Evolutionary conservation across 192 early-diverging fungal species (phyloP).

Genomic region (Backusella sp.): DNA sequence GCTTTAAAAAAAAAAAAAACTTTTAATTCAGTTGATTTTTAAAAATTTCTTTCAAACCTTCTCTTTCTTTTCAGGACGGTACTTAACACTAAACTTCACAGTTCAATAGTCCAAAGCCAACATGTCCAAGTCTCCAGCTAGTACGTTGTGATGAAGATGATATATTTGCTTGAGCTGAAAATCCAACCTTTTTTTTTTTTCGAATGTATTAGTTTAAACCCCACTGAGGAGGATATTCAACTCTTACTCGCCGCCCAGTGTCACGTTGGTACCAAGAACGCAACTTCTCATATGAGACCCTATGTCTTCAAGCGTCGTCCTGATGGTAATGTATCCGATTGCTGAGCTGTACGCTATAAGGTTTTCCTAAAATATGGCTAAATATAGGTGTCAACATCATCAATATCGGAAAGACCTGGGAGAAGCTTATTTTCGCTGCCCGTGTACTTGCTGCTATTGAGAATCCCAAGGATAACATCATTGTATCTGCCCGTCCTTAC

Average conservation of each 20-base stretch:
- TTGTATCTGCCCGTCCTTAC: conserved; percentile 93
- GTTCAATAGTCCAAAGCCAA: background rate
- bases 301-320: conserved; percentile 96
- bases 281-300: conserved; percentile 86
- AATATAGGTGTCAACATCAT: conserved; percentile 87
- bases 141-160: background rate
- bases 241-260: conserved; percentile 91
- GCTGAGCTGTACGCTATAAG: too few relatives aligned
- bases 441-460: conserved; percentile 97
- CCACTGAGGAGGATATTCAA: conserved; percentile 92
- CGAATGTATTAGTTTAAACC: conserved; percentile 44
- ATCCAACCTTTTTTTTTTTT: background rate
- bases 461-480: conserved; percentile 95
- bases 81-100: background rate
- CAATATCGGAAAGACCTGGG: conserved; percentile 99
- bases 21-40: background rate
- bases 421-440: conserved; percentile 97
- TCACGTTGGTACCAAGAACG: conserved; percentile 98
- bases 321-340: conserved; percentile 61
- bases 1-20: background rate
- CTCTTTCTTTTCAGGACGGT: background rate
- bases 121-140: conserved; percentile 4
- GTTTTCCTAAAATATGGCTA: too few relatives aligned
- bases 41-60: background rate
- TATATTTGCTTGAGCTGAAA: background rate